Evolutionary conservation across 2,329 filamentous ascomycete species (phyloP).

Genomic region (Phialocephala subalpina): DNA sequence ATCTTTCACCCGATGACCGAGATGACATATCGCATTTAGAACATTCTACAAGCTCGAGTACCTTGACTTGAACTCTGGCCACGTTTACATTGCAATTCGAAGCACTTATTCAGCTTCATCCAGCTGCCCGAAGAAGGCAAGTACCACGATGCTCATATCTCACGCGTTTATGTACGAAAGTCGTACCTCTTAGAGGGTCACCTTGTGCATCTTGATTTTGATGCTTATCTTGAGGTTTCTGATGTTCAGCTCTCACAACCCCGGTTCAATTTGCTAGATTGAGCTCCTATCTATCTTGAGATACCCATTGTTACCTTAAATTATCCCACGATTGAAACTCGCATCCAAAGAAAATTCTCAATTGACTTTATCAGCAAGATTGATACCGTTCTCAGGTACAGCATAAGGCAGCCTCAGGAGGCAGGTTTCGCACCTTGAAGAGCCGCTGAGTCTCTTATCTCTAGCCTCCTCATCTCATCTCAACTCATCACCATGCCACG

Average conservation of each 20-base stretch:
- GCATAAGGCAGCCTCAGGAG: background rate
- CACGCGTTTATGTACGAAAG: background rate
- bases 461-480: background rate
- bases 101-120: background rate
- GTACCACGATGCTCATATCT: conserved; percentile 2
- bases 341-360: background rate
- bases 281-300: background rate
- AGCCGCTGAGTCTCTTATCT: background rate
- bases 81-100: background rate
- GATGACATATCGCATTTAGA: background rate
- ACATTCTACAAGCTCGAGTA: background rate
- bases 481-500: conserved; percentile 5
- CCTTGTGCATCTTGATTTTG: background rate
- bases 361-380: background rate
- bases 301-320: background rate
- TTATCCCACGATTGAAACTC: background rate
- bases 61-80: background rate
- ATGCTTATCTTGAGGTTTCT: background rate
- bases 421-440: background rate
- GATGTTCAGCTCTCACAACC: background rate
- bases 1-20: too few species aligned
- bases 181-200: background rate
- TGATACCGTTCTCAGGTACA: background rate
- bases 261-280: background rate
- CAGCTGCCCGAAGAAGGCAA: background rate